A percentile compares a stretch with the other conserved stretches of the same genome.
phyloP scores from a whole-genome alignment of 2,329 filamentous ascomycete species.

The Exophiala viscosa region DNA sequence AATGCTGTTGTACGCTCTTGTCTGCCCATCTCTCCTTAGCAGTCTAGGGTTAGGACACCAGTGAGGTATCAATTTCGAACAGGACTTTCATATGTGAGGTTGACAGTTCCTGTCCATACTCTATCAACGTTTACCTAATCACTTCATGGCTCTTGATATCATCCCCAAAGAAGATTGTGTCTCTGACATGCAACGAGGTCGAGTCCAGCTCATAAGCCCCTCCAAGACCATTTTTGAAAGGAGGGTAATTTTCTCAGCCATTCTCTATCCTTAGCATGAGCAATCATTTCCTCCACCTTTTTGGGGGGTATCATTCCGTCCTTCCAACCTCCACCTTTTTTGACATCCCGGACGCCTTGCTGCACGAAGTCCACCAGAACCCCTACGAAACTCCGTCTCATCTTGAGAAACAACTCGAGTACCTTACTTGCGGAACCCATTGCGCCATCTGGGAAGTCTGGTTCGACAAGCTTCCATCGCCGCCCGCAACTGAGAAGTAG shows the following conservation, averaged over 20 bases:
- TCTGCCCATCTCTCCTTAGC: too few species aligned
- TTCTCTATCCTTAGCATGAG: constrained; percentile 24
- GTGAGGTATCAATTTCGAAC: too few species aligned
- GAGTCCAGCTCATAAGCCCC: neutral
- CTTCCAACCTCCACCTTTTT: neutral
- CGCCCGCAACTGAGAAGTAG: constrained; percentile 10
- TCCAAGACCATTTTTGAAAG: neutral
- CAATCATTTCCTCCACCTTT: constrained; percentile 15
- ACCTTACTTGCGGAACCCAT: constrained; percentile 3
- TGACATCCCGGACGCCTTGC: neutral
- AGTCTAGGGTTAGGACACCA: too few species aligned
- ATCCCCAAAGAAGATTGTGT: neutral
- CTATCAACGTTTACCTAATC: neutral
- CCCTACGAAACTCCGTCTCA: too few species aligned
- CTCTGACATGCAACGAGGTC: neutral
- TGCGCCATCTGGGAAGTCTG: constrained; percentile 5
- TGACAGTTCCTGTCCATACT: neutral
- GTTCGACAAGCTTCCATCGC: constrained; percentile 10
- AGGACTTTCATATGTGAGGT: too few species aligned
- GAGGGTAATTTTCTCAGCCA: constrained; percentile 10
- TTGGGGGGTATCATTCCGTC: constrained; percentile 1
- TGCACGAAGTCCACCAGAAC: too few species aligned
- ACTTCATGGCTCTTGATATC: neutral
- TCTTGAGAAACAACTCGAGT: neutral
- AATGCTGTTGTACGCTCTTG: too few species aligned